Evolutionary conservation across 352 stramenopile species (phyloP).

Genomic region (Bremia lactucae): DNA sequence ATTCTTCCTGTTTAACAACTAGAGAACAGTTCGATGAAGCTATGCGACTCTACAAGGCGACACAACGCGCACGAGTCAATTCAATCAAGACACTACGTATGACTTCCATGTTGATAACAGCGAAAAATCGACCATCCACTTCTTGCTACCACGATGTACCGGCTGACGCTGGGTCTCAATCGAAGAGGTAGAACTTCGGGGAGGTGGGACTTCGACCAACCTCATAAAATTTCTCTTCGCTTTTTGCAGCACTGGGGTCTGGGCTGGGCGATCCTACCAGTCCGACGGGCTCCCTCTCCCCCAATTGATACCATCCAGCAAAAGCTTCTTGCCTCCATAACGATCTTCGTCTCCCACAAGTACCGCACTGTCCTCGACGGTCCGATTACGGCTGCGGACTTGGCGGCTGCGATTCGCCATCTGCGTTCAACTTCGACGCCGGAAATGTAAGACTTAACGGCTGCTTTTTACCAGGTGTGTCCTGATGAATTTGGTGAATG

Average conservation of each 20-base stretch:
- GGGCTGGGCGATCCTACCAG: neutral
- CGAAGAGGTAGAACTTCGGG: neutral
- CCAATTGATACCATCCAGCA: neutral
- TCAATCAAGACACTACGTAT: neutral
- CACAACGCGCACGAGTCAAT: neutral
- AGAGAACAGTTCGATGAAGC: neutral
- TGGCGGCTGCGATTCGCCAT: neutral
- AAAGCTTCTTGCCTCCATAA: neutral
- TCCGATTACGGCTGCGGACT: neutral
- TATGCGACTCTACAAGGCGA: neutral
- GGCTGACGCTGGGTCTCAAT: neutral
- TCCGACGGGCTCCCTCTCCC: neutral
- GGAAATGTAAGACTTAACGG: neutral
- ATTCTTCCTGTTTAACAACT: neutral
- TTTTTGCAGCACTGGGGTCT: neutral
- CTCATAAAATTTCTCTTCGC: neutral
- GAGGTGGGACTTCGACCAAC: neutral
- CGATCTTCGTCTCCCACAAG: neutral
- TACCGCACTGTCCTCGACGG: neutral
- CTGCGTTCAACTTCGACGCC: neutral
- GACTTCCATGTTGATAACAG: neutral
- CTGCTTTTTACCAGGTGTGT: neutral
- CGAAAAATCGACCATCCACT: neutral
- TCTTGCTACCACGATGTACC: neutral
- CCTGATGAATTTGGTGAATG: neutral